Evolutionary conservation across 2,329 filamentous ascomycete genomes (phyloP).

Genomic region (Thielaviopsis musarum): DNA sequence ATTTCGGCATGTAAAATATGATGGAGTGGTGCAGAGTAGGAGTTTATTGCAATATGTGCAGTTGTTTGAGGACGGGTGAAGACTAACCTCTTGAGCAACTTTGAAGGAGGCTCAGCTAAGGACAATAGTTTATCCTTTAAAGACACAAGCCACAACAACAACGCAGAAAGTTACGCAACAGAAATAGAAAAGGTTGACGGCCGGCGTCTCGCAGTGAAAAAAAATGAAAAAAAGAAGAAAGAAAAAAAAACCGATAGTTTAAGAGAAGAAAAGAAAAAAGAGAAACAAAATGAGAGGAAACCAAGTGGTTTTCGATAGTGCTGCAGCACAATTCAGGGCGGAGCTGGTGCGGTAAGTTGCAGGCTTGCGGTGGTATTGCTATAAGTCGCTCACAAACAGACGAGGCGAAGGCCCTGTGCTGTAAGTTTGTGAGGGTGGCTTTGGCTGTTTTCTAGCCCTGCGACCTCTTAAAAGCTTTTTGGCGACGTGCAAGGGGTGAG

Average conservation of each 20-base stretch:
- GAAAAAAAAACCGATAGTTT: neutral
- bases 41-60: too few species aligned
- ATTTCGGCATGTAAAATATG: too few species aligned
- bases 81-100: neutral
- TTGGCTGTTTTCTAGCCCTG: neutral
- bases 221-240: neutral
- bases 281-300: neutral
- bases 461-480: too few species aligned
- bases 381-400: neutral
- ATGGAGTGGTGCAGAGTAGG: too few species aligned
- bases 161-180: neutral
- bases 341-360: too few species aligned
- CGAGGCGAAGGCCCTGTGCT: neutral
- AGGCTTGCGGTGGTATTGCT: too few species aligned
- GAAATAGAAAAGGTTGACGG: neutral
- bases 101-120: neutral
- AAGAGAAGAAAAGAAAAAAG: neutral
- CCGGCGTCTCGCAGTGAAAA: neutral
- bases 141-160: neutral
- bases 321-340: neutral
- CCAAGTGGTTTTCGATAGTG: neutral
- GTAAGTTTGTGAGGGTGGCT: neutral
- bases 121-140: neutral
- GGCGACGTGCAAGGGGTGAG: neutral
- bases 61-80: neutral